Evolutionary conservation across 257 asterid genomes (phyloP).

Genomic region (Eustoma russellianum): DNA sequence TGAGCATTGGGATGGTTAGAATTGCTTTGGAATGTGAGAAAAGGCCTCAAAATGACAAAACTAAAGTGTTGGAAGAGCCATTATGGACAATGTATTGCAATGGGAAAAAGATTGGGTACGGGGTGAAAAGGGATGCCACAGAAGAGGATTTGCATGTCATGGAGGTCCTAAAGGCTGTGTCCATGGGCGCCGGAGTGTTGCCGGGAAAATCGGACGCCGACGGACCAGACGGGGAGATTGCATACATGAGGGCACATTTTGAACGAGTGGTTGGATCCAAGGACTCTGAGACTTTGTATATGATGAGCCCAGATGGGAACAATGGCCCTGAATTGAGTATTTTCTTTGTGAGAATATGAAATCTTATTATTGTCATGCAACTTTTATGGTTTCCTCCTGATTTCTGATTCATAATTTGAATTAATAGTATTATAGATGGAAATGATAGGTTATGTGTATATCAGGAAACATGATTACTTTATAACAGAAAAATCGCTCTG

Average conservation of each 20-base stretch:
- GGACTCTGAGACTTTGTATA: constrained; percentile 79
- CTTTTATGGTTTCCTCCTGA: no score
- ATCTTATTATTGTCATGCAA: no score
- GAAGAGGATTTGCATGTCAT: constrained; percentile 75
- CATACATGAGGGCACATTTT: constrained; percentile 70
- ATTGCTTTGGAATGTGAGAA: constrained; percentile 38
- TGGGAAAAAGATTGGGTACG: constrained; percentile 72
- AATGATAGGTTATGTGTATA: no score
- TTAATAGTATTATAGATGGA: no score
- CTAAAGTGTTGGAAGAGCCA: constrained; percentile 51
- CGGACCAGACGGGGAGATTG: constrained; percentile 62
- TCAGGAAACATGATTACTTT: no score
- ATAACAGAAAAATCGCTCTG: no score
- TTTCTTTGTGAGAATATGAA: constrained; percentile 71
- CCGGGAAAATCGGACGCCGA: constrained; percentile 52
- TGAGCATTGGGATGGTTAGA: constrained; percentile 38
- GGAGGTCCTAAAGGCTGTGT: constrained; percentile 69
- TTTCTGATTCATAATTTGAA: no score
- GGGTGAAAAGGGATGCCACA: constrained; percentile 42
- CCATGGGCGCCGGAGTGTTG: constrained; percentile 85
- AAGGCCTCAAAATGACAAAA: constrained; percentile 21
- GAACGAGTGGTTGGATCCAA: constrained; percentile 70
- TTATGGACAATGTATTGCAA: constrained; percentile 78
- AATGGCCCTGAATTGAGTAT: constrained; percentile 85
- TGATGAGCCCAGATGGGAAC: constrained; percentile 85